Conservation (phyloP, 2,329 filamentous ascomycete species). For the Celoporthe dispersa region DNA sequence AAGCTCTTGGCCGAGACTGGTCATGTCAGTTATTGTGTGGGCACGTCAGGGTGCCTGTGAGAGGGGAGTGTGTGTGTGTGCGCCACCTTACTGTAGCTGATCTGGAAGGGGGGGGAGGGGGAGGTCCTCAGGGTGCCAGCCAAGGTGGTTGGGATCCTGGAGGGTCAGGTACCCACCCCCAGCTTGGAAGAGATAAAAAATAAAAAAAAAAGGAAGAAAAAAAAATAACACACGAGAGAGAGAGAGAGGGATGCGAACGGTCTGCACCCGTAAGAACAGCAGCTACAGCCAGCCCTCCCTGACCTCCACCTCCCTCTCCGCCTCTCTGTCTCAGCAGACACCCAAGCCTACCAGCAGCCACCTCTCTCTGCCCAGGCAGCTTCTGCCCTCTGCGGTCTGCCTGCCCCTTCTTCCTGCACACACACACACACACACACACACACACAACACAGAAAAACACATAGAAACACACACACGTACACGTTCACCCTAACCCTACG, state of each 20-base stretch:
- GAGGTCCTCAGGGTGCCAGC: background rate
- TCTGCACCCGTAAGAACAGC: background rate
- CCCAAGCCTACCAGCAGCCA: background rate
- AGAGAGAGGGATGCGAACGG: conserved; percentile 11
- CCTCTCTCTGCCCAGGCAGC: no score
- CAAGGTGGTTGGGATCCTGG: conserved; percentile 1
- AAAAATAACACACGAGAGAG: conserved; percentile 5
- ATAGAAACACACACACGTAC: background rate
- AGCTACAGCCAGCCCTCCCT: conserved; percentile 13
- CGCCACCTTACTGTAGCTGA: conserved; percentile 1
- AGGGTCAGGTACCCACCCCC: conserved; percentile 13
- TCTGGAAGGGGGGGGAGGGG: background rate
- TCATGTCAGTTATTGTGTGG: background rate
- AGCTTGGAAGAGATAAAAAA: background rate
- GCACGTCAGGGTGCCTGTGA: background rate
- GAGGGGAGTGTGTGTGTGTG: background rate
- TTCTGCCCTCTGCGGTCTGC: background rate
- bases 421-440: background rate
- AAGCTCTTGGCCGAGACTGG: conserved; percentile 2
- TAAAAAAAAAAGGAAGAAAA: background rate
- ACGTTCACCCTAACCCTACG: background rate
- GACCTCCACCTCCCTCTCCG: background rate
- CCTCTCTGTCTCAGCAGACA: conserved; percentile 6
- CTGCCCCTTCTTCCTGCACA: background rate
- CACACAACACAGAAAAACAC: no score